Conservation (phyloP, 192 early-diverging fungal genomes). For the Obelidium mucronatum region DNA sequence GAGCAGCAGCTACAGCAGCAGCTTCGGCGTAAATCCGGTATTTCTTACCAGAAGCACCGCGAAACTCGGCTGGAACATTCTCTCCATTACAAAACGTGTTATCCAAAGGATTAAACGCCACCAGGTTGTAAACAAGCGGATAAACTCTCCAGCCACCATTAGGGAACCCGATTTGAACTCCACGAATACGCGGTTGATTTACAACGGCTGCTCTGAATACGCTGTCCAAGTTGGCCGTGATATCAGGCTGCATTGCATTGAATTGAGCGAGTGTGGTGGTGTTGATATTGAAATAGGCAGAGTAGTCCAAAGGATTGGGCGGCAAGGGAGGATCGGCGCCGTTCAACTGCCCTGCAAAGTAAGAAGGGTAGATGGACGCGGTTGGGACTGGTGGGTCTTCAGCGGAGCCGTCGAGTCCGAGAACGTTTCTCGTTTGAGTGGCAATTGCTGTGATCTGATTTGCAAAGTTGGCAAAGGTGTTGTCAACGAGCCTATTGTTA, state of each 20-base stretch:
- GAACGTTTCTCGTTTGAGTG: constrained; percentile 3
- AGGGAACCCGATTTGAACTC: constrained; percentile 26
- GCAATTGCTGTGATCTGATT: constrained; percentile 6
- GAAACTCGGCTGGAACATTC: not conserved
- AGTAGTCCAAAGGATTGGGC: not conserved
- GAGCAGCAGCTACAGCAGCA: too few species aligned
- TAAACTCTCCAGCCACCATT: constrained; percentile 29
- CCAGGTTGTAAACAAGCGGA: constrained; percentile 27
- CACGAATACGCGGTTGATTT: constrained; percentile 12
- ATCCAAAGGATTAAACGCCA: not conserved
- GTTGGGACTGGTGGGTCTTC: not conserved
- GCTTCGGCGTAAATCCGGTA: too few species aligned
- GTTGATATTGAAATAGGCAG: constrained; percentile 23
- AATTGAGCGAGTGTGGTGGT: constrained; percentile 25
- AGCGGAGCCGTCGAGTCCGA: constrained; percentile 16
- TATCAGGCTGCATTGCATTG: constrained; percentile 20
- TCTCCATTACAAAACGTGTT: constrained; percentile 3
- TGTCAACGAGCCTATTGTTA: constrained; percentile 5
- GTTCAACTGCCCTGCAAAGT: constrained; percentile 12
- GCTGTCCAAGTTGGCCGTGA: constrained; percentile 27
- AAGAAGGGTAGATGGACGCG: constrained; percentile 11
- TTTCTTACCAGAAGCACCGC: not conserved
- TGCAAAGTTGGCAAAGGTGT: constrained; percentile 25
- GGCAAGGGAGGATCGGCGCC: constrained; percentile 23
- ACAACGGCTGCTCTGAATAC: constrained; percentile 22